Base-by-base conservation (phyloP, 805 yeast genomes). In the Candida maesae region DNA sequence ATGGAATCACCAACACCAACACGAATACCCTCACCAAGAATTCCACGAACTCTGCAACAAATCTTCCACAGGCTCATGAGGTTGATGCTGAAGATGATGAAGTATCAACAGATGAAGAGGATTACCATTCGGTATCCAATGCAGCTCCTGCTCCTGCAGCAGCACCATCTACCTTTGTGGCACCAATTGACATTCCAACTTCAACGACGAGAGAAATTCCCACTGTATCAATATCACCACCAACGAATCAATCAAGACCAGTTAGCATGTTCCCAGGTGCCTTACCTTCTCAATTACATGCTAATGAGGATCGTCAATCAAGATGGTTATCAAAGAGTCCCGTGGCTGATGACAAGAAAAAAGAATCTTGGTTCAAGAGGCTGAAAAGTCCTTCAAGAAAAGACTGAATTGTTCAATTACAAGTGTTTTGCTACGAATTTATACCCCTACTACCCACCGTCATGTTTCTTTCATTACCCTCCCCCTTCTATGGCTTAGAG, bases 361-460 rank as follows among this genome's bases (percentile, higher is more conserved):
- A 39, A 27, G 49, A 43, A 18, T 61, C 67, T 6, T 74, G 79
- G 79, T 68, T 73, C 45, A 70, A 61, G 41, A 64, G 70, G 47
- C 46, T 71, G 34, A 65, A 70, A 39, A 61, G 68, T 33, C 54
- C 64, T 21, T 67, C 71, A 6, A 53, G 68, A 41, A 42, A 25
- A 13, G 28, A 25, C 12, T 25, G 28, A 25, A n/a, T n/a, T n/a
- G n/a, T n/a, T n/a, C n/a, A n/a, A n/a, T n/a, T n/a, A n/a, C n/a
- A n/a, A n/a, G n/a, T n/a, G n/a, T n/a, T n/a, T n/a, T n/a, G n/a
- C n/a, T n/a, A n/a, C n/a, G n/a, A n/a, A n/a, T n/a, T n/a, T n/a
- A n/a, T n/a, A n/a, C n/a, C n/a, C n/a, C n/a, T n/a, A n/a, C n/a
- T n/a, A n/a, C n/a, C n/a, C n/a, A n/a, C n/a, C n/a, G n/a, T n/a